Percentiles rank a stretch among this genome's conserved stretches.
phyloP scores from a whole-genome alignment of 2,329 filamentous ascomycete genomes.

The Teratosphaeria gauchensis region DNA sequence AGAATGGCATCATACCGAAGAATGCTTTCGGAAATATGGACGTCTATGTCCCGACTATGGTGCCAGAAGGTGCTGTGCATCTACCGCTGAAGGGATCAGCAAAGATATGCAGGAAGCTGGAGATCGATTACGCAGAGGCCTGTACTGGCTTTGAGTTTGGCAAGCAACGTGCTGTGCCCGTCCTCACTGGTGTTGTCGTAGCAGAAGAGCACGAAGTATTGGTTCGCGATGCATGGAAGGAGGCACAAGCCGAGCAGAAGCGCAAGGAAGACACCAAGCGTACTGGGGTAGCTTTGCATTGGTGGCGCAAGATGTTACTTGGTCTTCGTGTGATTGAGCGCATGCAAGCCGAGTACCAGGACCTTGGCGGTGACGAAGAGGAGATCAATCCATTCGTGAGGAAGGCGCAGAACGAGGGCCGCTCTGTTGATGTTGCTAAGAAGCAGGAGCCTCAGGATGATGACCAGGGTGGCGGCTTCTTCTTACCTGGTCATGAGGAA shows the following conservation, averaged over 20 bases:
- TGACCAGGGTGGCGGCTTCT: slow-evolving; percentile 32
- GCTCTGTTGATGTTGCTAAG: slow-evolving; percentile 5
- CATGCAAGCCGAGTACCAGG: slow-evolving; percentile 66
- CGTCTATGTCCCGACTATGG: slow-evolving; percentile 88
- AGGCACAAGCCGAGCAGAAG: slow-evolving; percentile 62
- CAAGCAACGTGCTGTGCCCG: slow-evolving; percentile 82
- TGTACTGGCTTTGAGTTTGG: slow-evolving; percentile 96
- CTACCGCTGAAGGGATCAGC: slow-evolving; percentile 68
- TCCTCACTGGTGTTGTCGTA: slow-evolving; percentile 83
- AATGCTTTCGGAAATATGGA: slow-evolving; percentile 97
- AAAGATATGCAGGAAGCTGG: slow-evolving; percentile 71
- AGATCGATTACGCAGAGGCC: slow-evolving; percentile 84
- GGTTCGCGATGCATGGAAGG: slow-evolving; percentile 66
- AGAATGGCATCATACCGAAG: slow-evolving; percentile 78
- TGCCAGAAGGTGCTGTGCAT: slow-evolving; percentile 74
- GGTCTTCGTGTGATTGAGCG: slow-evolving; percentile 73
- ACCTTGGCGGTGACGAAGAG: slow-evolving; percentile 34
- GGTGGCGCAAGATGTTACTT: slow-evolving; percentile 82
- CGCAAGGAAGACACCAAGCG: slow-evolving; percentile 79
- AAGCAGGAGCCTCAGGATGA: slow-evolving; percentile 11
- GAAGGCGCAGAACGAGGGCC: slow-evolving; percentile 17
- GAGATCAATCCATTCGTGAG: slow-evolving; percentile 46
- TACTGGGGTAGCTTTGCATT: slow-evolving; percentile 59
- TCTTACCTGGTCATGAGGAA: slow-evolving; percentile 28
- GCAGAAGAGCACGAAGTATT: slow-evolving; percentile 67